phyloP scores from a whole-genome alignment of 352 stramenopile species.

The Plasmopara muralis region DNA sequence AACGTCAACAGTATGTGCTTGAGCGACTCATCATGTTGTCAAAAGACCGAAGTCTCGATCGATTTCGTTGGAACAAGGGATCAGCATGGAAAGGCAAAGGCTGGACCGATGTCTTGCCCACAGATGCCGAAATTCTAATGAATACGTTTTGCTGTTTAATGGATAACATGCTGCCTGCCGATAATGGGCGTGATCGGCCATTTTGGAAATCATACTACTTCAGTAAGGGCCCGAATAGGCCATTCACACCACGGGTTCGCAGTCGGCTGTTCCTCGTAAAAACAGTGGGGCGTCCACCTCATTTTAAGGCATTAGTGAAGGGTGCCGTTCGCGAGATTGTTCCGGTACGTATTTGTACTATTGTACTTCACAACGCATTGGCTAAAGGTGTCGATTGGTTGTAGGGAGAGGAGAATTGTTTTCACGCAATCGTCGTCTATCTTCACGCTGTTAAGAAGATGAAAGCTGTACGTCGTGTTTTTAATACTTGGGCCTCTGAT shows the following conservation, averaged over 20 bases:
- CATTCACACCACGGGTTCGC: slow-evolving; percentile 64
- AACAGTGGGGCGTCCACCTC: slow-evolving; percentile 60
- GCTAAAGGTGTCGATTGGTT: slow-evolving; percentile 4
- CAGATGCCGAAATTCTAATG: slow-evolving; percentile 81
- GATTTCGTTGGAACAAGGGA: slow-evolving; percentile 79
- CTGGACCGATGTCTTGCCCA: slow-evolving; percentile 70
- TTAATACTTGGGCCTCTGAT: neutral
- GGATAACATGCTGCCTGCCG: slow-evolving; percentile 77
- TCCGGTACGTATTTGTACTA: slow-evolving; percentile 38
- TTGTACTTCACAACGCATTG: slow-evolving; percentile 1
- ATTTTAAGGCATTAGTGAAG: slow-evolving; percentile 80
- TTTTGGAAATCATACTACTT: slow-evolving; percentile 84
- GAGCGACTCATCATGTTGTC: slow-evolving; percentile 82
- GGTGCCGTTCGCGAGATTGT: slow-evolving; percentile 76
- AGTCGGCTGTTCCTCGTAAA: slow-evolving; percentile 74
- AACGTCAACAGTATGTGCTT: slow-evolving; percentile 79
- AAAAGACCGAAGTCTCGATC: slow-evolving; percentile 78
- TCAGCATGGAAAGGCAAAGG: slow-evolving; percentile 81
- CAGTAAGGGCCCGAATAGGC: slow-evolving; percentile 56
- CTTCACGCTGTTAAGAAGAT: slow-evolving; percentile 80
- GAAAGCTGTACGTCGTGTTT: slow-evolving; percentile 51
- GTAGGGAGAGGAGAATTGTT: slow-evolving; percentile 78
- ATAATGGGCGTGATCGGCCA: slow-evolving; percentile 68
- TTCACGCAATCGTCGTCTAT: slow-evolving; percentile 81
- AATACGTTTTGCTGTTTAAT: slow-evolving; percentile 86